phyloP scores from a whole-genome alignment of 495 filamentous ascomycete species.

The Chaetomium fimeti region DNA sequence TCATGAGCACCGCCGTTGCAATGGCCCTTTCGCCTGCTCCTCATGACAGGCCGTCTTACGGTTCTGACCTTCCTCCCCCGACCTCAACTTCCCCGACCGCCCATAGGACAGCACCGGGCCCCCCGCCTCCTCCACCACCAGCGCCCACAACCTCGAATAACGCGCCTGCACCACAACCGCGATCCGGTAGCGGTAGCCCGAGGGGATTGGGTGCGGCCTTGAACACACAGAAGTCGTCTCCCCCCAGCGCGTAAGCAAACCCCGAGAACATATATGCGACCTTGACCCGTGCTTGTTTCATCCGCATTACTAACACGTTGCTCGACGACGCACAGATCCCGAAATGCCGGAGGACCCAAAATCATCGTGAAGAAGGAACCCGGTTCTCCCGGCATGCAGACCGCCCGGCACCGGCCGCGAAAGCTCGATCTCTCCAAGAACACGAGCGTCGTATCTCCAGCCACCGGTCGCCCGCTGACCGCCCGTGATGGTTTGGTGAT shows the following conservation, averaged over 20 bases:
- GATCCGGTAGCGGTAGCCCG: constrained; percentile 52
- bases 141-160: constrained; percentile 40
- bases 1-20: constrained; percentile 59
- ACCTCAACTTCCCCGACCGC: constrained; percentile 46
- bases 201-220: constrained; percentile 42
- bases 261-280: constrained; percentile 15
- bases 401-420: constrained; percentile 77
- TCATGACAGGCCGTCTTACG: constrained; percentile 54
- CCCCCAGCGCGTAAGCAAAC: constrained; percentile 52
- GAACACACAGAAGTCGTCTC: constrained; percentile 48
- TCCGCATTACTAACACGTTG: constrained; percentile 22
- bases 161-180: constrained; percentile 38
- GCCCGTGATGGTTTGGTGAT: constrained; percentile 72
- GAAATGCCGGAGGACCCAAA: constrained; percentile 61
- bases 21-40: constrained; percentile 61
- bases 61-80: constrained; percentile 49
- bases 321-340: constrained; percentile 42
- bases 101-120: constrained; percentile 43
- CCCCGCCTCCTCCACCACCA: constrained; percentile 36
- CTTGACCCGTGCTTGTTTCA: constrained; percentile 12
- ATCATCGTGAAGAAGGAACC: constrained; percentile 97
- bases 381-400: constrained; percentile 71
- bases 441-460: constrained; percentile 56
- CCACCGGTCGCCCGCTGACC: constrained; percentile 73
- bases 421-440: constrained; percentile 86